Conservation (phyloP, 208 protist genomes). For the Acanthamoeba healyi region DNA sequence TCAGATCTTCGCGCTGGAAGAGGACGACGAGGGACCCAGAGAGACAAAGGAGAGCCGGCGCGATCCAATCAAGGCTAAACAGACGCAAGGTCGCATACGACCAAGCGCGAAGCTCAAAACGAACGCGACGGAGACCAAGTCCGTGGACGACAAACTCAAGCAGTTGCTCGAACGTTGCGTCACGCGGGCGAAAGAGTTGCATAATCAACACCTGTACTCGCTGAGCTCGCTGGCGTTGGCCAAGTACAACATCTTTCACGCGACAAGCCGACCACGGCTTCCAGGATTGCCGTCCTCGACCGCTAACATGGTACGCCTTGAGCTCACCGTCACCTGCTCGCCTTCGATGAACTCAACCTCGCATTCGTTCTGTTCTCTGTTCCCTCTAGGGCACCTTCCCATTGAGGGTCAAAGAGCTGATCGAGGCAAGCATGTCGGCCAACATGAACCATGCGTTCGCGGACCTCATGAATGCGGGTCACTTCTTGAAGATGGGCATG, state of each 20-base stretch:
- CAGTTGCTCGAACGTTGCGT: conserved; percentile 40
- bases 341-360: neutral
- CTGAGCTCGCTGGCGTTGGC: conserved; percentile 56
- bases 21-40: neutral
- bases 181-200: conserved; percentile 1
- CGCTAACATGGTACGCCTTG: neutral
- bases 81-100: neutral
- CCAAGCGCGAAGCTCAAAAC: neutral
- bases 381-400: conserved; percentile 15
- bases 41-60: neutral
- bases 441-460: conserved; percentile 15
- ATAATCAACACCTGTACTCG: conserved; percentile 44
- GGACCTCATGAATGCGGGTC: conserved; percentile 15
- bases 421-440: conserved; percentile 39
- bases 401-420: conserved; percentile 42
- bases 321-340: neutral
- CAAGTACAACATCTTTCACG: conserved; percentile 70
- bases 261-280: neutral
- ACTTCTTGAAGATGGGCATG: conserved; percentile 63
- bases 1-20: neutral
- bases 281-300: conserved; percentile 16
- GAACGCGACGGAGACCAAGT: conserved; percentile 7
- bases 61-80: neutral
- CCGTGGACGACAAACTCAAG: conserved; percentile 33
- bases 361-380: neutral